Percentiles rank a stretch among this genome's conserved stretches.
Conservation (phyloP, 2,329 filamentous ascomycete species). For the Ambrosiella xylebori region DNA sequence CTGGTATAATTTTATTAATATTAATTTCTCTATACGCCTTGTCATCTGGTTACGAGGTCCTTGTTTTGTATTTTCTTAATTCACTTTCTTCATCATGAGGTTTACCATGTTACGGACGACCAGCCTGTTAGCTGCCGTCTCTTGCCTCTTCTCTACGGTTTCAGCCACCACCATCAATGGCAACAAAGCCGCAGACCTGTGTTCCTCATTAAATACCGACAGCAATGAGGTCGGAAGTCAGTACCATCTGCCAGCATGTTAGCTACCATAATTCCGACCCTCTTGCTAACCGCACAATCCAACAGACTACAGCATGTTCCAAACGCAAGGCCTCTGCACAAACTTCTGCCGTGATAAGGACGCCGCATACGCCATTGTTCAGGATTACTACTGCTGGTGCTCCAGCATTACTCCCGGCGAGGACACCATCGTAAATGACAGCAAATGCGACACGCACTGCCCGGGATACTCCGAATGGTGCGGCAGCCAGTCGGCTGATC, state of each 20-base stretch:
- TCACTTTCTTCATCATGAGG: slow-evolving; percentile 2
- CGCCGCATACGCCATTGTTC: slow-evolving; percentile 46
- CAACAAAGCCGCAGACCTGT: slow-evolving; percentile 14
- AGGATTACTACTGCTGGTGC: slow-evolving; percentile 55
- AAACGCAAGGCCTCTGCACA: slow-evolving; percentile 54
- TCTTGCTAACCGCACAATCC: neutral
- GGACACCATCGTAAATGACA: slow-evolving; percentile 22
- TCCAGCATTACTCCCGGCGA: slow-evolving; percentile 46
- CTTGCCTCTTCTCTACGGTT: neutral
- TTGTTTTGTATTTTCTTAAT: neutral
- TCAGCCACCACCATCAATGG: slow-evolving; percentile 6
- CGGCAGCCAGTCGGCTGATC: slow-evolving; percentile 33
- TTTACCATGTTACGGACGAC: neutral
- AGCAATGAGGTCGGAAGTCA: slow-evolving; percentile 29
- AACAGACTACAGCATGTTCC: slow-evolving; percentile 37
- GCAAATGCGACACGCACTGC: slow-evolving; percentile 39
- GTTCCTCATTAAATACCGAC: slow-evolving; percentile 17
- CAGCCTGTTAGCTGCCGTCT: slow-evolving; percentile 1
- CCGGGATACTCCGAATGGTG: slow-evolving; percentile 59
- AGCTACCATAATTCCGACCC: neutral
- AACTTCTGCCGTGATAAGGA: slow-evolving; percentile 34
- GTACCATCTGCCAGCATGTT: slow-evolving; percentile 15
- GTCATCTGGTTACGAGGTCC: neutral
- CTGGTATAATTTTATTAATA: neutral
- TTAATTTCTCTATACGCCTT: neutral